Percentiles rank a stretch among this genome's conserved stretches.
Conservation (phyloP, 345 rosid species). For the Chamaenerion angustifolium region DNA sequence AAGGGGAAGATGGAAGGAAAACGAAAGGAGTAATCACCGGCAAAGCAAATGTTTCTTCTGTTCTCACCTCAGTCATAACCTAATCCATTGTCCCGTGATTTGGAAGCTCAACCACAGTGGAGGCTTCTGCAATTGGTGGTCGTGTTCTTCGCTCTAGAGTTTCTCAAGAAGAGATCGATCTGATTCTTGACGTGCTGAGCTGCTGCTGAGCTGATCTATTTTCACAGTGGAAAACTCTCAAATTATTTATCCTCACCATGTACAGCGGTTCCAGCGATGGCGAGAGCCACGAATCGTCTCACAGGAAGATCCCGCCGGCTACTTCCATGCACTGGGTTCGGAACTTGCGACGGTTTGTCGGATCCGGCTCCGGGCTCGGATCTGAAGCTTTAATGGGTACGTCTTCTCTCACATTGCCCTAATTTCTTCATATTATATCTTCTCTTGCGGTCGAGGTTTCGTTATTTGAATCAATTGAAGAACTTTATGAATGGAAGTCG, state of each 20-base stretch:
- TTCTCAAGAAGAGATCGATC: no score
- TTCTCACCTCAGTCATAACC: no score
- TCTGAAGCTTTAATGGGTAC: slow-evolving; percentile 97
- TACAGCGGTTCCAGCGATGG: slow-evolving; percentile 96
- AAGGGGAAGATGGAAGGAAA: no score
- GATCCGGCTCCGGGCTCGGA: slow-evolving; percentile 98
- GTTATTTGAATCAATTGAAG: neutral
- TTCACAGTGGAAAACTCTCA: neutral
- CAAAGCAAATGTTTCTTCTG: no score
- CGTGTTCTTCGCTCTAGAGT: no score
- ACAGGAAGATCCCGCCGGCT: slow-evolving; percentile 88
- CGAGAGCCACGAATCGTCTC: slow-evolving; percentile 71
- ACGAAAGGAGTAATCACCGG: no score
- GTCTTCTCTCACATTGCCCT: slow-evolving; percentile 4
- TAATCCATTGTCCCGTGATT: no score
- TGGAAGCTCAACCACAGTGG: no score
- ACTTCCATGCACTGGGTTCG: slow-evolving; percentile 97
- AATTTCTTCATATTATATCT: neutral
- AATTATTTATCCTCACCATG: slow-evolving; percentile 18
- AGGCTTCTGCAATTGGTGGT: no score
- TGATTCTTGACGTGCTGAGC: no score
- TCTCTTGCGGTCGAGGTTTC: neutral
- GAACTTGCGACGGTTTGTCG: slow-evolving; percentile 81
- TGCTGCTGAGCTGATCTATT: no score
- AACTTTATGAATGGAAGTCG: no score